Evolutionary conservation across 352 stramenopile species (phyloP).

Genomic region (Pilasporangium apinafurcum): DNA sequence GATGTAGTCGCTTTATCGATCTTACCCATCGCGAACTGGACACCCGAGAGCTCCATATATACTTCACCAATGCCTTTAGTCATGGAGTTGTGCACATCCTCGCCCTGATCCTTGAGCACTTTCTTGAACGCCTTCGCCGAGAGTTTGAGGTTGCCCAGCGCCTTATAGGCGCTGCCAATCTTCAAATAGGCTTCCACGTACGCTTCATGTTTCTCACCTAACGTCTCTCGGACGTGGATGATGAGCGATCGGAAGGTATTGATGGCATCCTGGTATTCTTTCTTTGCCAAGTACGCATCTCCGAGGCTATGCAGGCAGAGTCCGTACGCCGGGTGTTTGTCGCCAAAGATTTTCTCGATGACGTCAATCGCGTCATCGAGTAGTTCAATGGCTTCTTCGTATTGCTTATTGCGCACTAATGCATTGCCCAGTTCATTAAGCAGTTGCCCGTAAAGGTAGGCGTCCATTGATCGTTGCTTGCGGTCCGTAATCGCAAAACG

Average conservation of each 20-base stretch:
- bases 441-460: constrained; percentile 67
- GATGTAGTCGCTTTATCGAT: constrained; percentile 27
- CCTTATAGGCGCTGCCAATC: constrained; percentile 70
- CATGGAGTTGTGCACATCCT: constrained; percentile 50
- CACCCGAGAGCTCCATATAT: constrained; percentile 70
- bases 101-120: constrained; percentile 41
- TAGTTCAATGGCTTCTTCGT: constrained; percentile 72
- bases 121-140: constrained; percentile 50
- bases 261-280: constrained; percentile 65
- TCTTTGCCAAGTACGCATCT: constrained; percentile 74
- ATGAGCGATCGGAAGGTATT: constrained; percentile 64
- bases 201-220: constrained; percentile 63
- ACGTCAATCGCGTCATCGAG: constrained; percentile 69
- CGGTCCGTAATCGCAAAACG: constrained; percentile 44
- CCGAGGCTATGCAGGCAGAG: constrained; percentile 69
- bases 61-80: constrained; percentile 67
- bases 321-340: constrained; percentile 74
- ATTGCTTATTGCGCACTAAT: constrained; percentile 62
- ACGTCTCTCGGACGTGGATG: constrained; percentile 56
- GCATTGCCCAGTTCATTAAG: constrained; percentile 78
- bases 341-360: constrained; percentile 68
- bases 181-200: constrained; percentile 66
- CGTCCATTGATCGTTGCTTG: constrained; percentile 58
- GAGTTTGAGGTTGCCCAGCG: constrained; percentile 45
- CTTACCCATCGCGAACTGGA: constrained; percentile 31